phyloP scores from a whole-genome alignment of 2,329 filamentous ascomycete genomes.

The Phaeophleospora eucalypticola region DNA sequence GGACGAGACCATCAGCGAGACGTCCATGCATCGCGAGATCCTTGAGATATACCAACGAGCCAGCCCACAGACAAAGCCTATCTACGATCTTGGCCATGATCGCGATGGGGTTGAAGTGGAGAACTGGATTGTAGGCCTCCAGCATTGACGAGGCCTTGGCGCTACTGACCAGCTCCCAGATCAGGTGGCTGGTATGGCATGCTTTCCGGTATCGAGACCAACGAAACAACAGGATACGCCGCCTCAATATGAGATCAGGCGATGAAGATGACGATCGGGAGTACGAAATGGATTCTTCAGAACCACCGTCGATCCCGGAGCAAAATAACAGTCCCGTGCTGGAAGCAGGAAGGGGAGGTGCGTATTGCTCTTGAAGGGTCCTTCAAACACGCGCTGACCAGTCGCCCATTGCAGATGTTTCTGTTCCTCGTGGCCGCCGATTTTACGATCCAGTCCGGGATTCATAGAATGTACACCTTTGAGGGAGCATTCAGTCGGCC shows the following conservation, averaged over 20 bases:
- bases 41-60: constrained; percentile 38
- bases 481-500: not conserved
- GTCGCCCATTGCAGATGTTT: not conserved
- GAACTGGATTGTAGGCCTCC: constrained; percentile 40
- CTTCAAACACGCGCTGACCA: not conserved
- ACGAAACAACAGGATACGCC: constrained; percentile 9
- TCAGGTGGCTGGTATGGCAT: constrained; percentile 49
- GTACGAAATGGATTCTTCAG: not conserved
- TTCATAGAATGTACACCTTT: not conserved
- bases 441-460: not conserved
- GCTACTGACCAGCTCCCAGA: constrained; percentile 11
- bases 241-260: not conserved
- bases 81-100: constrained; percentile 43
- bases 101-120: constrained; percentile 39
- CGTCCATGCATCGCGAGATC: constrained; percentile 43
- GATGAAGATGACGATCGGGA: not conserved
- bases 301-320: not conserved
- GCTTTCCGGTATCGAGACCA: constrained; percentile 41
- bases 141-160: not conserved
- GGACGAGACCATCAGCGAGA: constrained; percentile 45
- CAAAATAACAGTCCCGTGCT: not conserved
- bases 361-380: too few species aligned
- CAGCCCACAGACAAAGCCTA: constrained; percentile 34
- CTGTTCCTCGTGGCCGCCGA: not conserved
- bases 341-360: not conserved